Percentiles rank a stretch among this genome's conserved stretches.
Evolutionary conservation across 345 rosid species (phyloP).

Genomic region (Iberis pinnata): DNA sequence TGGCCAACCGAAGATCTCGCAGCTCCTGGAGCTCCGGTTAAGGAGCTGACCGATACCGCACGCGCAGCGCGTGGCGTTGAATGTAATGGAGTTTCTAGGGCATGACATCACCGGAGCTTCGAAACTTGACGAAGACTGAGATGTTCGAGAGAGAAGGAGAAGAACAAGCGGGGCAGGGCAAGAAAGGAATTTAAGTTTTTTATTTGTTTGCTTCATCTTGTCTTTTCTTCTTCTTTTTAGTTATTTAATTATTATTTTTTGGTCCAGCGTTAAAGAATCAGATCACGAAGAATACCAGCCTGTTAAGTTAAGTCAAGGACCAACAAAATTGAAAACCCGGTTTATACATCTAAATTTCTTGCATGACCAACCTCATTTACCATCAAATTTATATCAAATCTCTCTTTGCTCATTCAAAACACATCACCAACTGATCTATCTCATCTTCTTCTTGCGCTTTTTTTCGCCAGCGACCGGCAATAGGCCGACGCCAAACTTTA

Average conservation of each 20-base stretch:
- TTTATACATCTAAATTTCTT: neutral
- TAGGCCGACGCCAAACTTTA: no score
- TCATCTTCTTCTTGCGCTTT: no score
- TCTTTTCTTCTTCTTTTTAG: neutral
- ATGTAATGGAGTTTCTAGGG: conserved; percentile 49
- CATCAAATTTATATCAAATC: no score
- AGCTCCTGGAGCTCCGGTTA: conserved; percentile 39
- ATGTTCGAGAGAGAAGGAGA: conserved; percentile 15
- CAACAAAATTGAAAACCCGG: conserved; percentile 4
- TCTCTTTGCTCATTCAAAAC: no score
- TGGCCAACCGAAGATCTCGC: conserved; percentile 40
- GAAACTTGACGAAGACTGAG: conserved; percentile 10
- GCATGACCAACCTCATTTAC: conserved; percentile 8
- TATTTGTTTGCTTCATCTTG: no score
- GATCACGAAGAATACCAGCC: conserved; percentile 21
- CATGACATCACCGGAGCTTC: conserved; percentile 41
- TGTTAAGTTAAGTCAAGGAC: conserved; percentile 5
- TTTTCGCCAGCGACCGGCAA: no score
- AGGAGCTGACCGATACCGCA: conserved; percentile 63
- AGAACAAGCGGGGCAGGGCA: conserved; percentile 25
- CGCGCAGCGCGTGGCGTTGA: conserved; percentile 68
- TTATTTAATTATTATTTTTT: neutral
- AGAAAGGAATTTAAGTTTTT: conserved; percentile 11
- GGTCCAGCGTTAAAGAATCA: conserved; percentile 9
- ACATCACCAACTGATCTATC: no score